Percentiles rank a stretch among this genome's conserved stretches.
Conservation (phyloP, 345 rosid genomes). For the Lenwebbia sp. region DNA sequence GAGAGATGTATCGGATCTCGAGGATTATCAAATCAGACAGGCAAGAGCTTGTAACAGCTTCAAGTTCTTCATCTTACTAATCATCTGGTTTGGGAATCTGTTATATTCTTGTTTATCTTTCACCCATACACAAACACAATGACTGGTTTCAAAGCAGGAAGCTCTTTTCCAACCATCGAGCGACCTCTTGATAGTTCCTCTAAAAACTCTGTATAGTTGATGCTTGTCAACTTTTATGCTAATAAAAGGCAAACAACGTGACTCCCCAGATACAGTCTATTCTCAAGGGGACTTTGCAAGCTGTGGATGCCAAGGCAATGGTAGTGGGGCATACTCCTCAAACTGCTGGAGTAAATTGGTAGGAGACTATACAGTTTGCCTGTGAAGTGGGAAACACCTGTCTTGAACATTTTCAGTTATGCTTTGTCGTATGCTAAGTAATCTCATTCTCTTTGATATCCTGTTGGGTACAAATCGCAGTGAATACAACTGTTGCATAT, state of each 20-base stretch:
- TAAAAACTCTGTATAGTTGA: neutral
- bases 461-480: conserved; percentile 22
- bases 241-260: neutral
- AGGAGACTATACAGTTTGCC: neutral
- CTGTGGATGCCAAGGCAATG: conserved; percentile 76
- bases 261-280: conserved; percentile 37
- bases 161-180: neutral
- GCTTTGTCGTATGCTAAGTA: neutral
- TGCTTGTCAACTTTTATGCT: neutral
- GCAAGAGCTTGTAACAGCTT: conserved; percentile 18
- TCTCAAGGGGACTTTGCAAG: conserved; percentile 58
- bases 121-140: neutral
- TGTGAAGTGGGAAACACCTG: neutral
- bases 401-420: neutral
- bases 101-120: neutral
- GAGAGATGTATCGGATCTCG: conserved; percentile 46
- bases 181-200: neutral
- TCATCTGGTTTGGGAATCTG: neutral
- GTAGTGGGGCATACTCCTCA: conserved; percentile 99
- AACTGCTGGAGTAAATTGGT: conserved; percentile 76
- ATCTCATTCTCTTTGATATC: neutral
- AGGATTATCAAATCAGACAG: conserved; percentile 54
- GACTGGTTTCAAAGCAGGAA: neutral
- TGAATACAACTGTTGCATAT: conserved; percentile 68
- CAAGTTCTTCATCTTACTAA: neutral